These are phyloP conservation scores for Carex scoparia DNA, from an alignment of 176 grass and related monocot genomes.

Conservation along the genomic window DNA sequence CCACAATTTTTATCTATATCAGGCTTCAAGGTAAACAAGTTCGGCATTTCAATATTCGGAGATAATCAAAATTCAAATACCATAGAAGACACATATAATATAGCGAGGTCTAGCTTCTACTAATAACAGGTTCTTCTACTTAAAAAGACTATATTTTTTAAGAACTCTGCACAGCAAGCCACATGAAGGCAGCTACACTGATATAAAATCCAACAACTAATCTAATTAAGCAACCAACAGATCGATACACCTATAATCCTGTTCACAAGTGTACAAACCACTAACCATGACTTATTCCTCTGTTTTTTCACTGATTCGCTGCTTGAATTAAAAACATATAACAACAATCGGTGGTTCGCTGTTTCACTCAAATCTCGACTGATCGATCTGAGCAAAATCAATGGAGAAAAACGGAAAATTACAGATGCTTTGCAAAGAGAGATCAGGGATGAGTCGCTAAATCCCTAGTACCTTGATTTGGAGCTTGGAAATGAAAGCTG, in stretches of 20 bases:
- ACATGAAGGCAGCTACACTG: background rate
- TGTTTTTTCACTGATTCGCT: background rate
- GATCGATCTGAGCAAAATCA: background rate
- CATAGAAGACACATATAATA: background rate
- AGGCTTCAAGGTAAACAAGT: background rate
- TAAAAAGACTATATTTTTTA: background rate
- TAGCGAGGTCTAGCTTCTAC: background rate
- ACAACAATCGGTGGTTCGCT: background rate
- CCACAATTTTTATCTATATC: background rate
- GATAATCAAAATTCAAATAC: background rate
- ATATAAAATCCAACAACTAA: background rate
- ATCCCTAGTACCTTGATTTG: background rate
- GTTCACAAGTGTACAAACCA: background rate
- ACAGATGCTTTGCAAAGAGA: background rate
- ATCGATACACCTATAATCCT: background rate
- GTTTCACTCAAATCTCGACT: background rate
- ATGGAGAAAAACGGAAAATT: background rate
- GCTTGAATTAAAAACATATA: background rate
- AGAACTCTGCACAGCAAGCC: background rate
- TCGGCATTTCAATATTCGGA: background rate
- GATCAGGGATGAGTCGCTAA: background rate
- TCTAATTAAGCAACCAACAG: background rate
- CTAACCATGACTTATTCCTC: background rate
- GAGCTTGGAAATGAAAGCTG: background rate
- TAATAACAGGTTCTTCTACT: background rate